These are phyloP conservation scores for Paecilomyces fulvus DNA, from an alignment of 2,329 filamentous ascomycete genomes.

Conservation along the genomic window DNA sequence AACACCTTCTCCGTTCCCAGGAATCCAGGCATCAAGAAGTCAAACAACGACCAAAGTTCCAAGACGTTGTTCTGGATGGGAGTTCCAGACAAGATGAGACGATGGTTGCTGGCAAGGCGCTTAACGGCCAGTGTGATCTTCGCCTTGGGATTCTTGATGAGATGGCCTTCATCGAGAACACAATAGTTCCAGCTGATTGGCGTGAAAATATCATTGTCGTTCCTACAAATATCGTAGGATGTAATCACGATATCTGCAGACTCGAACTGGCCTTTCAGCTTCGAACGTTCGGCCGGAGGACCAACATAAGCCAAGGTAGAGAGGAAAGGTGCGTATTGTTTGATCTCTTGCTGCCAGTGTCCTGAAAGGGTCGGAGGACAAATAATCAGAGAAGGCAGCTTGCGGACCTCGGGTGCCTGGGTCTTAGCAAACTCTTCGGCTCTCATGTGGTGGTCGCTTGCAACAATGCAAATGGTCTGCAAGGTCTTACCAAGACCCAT, in stretches of 20 bases:
- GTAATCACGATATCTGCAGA: slow-evolving; percentile 91
- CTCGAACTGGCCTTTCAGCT: slow-evolving; percentile 59
- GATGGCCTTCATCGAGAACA: slow-evolving; percentile 90
- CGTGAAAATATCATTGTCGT: slow-evolving; percentile 78
- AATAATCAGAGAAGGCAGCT: slow-evolving; percentile 83
- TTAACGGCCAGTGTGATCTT: slow-evolving; percentile 95
- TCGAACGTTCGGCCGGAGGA: slow-evolving; percentile 68
- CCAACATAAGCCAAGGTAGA: slow-evolving; percentile 86
- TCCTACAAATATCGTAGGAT: slow-evolving; percentile 95
- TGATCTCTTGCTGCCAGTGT: slow-evolving; percentile 98
- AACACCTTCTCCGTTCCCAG: slow-evolving; percentile 96
- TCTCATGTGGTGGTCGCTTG: slow-evolving; percentile 90
- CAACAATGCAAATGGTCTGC: slow-evolving; percentile 95
- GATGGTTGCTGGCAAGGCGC: slow-evolving; percentile 79
- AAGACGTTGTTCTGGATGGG: slow-evolving; percentile 97
- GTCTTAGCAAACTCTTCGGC: slow-evolving; percentile 85
- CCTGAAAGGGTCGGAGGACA: slow-evolving; percentile 94
- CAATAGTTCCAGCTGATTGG: slow-evolving; percentile 94
- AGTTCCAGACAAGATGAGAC: slow-evolving; percentile 90
- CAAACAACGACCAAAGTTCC: slow-evolving; percentile 94
- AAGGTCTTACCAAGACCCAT: slow-evolving; percentile 98
- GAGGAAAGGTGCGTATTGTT: slow-evolving; percentile 90
- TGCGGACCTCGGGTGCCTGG: slow-evolving; percentile 65
- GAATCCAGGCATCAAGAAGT: slow-evolving; percentile 98
- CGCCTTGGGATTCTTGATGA: slow-evolving; percentile 98